Conservation (phyloP, 768 basidiomycete genomes). For the Cyathus striatus region DNA sequence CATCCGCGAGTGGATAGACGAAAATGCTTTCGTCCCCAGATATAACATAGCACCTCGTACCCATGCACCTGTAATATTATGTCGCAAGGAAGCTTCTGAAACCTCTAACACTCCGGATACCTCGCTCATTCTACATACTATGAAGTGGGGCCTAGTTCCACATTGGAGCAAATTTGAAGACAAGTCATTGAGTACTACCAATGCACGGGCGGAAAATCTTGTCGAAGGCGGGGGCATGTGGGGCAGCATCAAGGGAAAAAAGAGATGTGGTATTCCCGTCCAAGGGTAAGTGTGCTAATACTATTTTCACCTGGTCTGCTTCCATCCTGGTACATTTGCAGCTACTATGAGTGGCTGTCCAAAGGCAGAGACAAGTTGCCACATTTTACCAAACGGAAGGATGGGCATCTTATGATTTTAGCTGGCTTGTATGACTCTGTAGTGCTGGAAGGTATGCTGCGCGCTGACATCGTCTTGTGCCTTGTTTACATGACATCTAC, state of each 20-base stretch:
- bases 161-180: constrained; percentile 78
- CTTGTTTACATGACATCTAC: neutral
- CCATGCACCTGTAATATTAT: constrained; percentile 69
- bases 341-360: constrained; percentile 94
- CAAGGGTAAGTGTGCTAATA: constrained; percentile 26
- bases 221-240: constrained; percentile 78
- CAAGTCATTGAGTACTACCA: constrained; percentile 75
- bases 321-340: constrained; percentile 22
- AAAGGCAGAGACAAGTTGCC: constrained; percentile 78
- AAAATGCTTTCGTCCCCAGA: constrained; percentile 54
- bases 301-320: neutral
- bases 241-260: constrained; percentile 74
- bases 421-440: constrained; percentile 84
- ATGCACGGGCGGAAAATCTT: constrained; percentile 83
- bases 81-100: constrained; percentile 21
- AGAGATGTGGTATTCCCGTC: constrained; percentile 81
- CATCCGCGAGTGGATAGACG: constrained; percentile 55
- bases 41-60: constrained; percentile 86
- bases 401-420: constrained; percentile 68
- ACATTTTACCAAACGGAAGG: constrained; percentile 71
- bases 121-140: constrained; percentile 64
- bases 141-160: constrained; percentile 90
- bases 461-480: no score
- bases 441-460: constrained; percentile 56
- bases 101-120: constrained; percentile 5